Evolutionary conservation across 352 stramenopile species (phyloP), one percentile per base, ranked within the genome.

Genomic region (Globisporangium parvum): DNA sequence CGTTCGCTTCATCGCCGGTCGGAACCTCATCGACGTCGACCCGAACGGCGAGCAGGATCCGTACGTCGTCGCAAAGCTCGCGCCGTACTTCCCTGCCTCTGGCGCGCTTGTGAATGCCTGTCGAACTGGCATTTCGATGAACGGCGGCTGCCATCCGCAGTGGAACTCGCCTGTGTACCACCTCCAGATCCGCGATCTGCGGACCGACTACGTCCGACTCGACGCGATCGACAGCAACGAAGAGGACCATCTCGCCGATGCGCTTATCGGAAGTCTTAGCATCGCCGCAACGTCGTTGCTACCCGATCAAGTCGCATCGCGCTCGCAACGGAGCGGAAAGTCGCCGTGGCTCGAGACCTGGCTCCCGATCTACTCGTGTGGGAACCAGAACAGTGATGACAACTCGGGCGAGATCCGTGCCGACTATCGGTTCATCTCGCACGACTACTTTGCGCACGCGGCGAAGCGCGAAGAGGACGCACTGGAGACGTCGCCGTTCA

Each of bases 201-300:
- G 59, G 21, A 77, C 70, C 0, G 71, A 74, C 14, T 65, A 68
- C 21, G 18, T 85, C n/a, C 63, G 62, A 6, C 39, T 85, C n/a
- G 67, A 74, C 33, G 74, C 80, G 0, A 44, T 85, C 3, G 74
- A 85, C 52, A 79, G 66, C 41, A 80, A 80, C 51, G 69, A 81
- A 67, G 74, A 85, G 62, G 71, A 81, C n/a, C 63, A 79, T 40
- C 46, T 81, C 6, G 64, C 71, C 2, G 71, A 81, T 35, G 71
- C 63, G 15, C 63, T 68, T 10, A 81, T 85, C n/a, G 71, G 74
- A 9, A 46, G 49, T 0, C 49, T 73, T 20, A 60, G 64, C 18
- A 56, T 81, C 21, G 69, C 69, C 20, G 20, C 72, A 1, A 42
- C 49, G 2, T 69, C 67, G 31, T 48, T 81, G 6, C 71, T 81